These are phyloP conservation scores for Cornus controversa DNA, from an alignment of 148 eudicot species.

Conservation along the genomic window DNA sequence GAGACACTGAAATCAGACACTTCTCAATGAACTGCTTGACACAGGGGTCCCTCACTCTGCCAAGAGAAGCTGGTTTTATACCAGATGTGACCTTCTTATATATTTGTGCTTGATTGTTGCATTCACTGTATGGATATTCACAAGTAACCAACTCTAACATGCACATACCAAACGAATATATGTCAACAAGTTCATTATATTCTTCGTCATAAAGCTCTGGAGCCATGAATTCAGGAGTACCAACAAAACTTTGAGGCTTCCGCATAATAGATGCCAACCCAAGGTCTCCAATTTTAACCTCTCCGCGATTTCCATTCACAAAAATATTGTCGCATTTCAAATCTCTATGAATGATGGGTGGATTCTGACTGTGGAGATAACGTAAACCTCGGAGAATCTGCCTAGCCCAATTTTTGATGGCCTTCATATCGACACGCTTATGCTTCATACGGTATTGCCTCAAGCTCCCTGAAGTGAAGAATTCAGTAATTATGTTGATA, in stretches of 20 bases:
- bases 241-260: too few species aligned
- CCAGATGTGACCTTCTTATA: constrained; percentile 45
- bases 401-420: constrained; percentile 19
- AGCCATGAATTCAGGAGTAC: too few species aligned
- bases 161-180: constrained; percentile 42
- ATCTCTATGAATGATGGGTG: constrained; percentile 15
- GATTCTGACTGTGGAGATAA: constrained; percentile 18
- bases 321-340: constrained; percentile 18
- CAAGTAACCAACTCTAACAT: constrained; percentile 39
- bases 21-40: constrained; percentile 37
- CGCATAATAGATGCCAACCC: neutral
- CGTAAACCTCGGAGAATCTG: constrained; percentile 16
- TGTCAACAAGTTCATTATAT: constrained; percentile 41
- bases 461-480: constrained; percentile 44
- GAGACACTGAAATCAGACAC: constrained; percentile 35
- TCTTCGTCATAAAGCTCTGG: neutral
- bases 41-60: constrained; percentile 34
- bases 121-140: constrained; percentile 42
- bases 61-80: constrained; percentile 39
- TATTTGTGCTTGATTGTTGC: constrained; percentile 34
- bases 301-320: constrained; percentile 21
- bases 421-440: constrained; percentile 14
- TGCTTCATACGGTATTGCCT: constrained; percentile 43
- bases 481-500: constrained; percentile 48
- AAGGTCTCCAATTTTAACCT: constrained; percentile 15